These are phyloP conservation scores for Austroboletus eburneus DNA, from an alignment of 768 basidiomycete genomes.

Conservation along the genomic window DNA sequence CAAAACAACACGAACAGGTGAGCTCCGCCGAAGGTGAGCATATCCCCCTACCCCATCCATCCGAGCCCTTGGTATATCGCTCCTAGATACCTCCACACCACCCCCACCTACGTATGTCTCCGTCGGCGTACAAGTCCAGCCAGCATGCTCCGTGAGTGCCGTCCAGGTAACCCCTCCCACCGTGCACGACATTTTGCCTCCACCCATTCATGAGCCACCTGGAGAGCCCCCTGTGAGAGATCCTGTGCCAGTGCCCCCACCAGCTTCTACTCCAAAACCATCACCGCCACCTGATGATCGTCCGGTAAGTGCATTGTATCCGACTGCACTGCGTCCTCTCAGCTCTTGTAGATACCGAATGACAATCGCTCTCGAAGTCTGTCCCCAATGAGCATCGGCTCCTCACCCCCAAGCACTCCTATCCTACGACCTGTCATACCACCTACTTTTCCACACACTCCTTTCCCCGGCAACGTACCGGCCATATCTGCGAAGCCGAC, in stretches of 20 bases:
- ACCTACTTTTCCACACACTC: conserved; percentile 5
- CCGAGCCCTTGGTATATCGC: conserved; percentile 27
- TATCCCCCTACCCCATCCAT: conserved; percentile 8
- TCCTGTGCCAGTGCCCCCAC: conserved; percentile 1
- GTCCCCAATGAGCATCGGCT: conserved; percentile 62
- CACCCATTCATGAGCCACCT: conserved; percentile 3
- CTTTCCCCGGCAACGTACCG: conserved; percentile 2
- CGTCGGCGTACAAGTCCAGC: conserved; percentile 44
- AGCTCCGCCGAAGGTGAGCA: conserved; percentile 38
- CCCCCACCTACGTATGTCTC: conserved; percentile 33
- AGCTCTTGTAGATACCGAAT: conserved; percentile 28
- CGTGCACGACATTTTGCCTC: conserved; percentile 9
- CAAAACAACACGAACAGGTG: conserved; percentile 44
- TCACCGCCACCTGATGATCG: conserved; percentile 15
- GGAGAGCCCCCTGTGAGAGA: conserved; percentile 9
- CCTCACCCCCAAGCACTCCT: conserved; percentile 39
- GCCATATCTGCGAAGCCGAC: conserved; percentile 7
- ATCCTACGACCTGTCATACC: conserved; percentile 29
- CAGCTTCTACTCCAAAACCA: conserved; percentile 10
- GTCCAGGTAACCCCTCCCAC: conserved; percentile 33
- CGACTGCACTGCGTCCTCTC: conserved; percentile 13
- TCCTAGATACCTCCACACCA: conserved; percentile 24
- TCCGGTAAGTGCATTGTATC: conserved; percentile 18
- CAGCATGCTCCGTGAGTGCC: conserved; percentile 33
- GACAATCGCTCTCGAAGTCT: conserved; percentile 42